Evolutionary conservation across 805 yeast genomes (phyloP), one percentile per base, ranked within the genome.

Genomic region (Saturnispora bothae): DNA sequence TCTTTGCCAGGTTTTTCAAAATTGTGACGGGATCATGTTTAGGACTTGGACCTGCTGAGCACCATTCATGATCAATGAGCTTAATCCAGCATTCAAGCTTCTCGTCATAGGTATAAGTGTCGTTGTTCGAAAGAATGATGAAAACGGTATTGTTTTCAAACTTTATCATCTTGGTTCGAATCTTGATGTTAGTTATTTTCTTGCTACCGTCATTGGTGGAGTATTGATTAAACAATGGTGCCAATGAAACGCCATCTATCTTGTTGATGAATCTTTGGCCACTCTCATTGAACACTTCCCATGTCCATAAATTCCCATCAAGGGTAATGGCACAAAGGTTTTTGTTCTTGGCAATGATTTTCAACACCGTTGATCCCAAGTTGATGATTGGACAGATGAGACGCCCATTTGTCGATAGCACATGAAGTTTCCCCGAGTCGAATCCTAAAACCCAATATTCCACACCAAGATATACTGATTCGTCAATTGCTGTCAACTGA

Each of bases 371-470:
- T 12, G 57, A 57, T 0, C 82, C 82, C 3, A 77, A 39, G 48
- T 75, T 79, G 9, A 76, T 50, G 9, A 65, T 53, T 3, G 82
- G 77, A 34, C 61, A 50, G 1, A 66, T 43, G 21, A 60, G 59
- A 18, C 67, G 50, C 0, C 83, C 83, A 5, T 57, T 53, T 0
- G 69, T 61, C 1, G 69, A 54, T 6, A 68, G 47, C 0, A 74
- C 45, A 43, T 69, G 66, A 12, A 78, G 47, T 0, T 73, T 56
- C 0, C 86, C 86, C 22, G 68, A 62, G 33, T 76, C 77, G 1
- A 83, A 74, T 0, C 78, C 65, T 17, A 76, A 51, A 9, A 69
- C 69, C 63, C 78, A 70, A 48, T 61, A 75, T 34, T 74, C 69
- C 27, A 71, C 68, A 26, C 69, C 68, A 37, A 63, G 65, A 5